Conservation (phyloP, 2,329 filamentous ascomycete species). For the Aureobasidium sp. region DNA sequence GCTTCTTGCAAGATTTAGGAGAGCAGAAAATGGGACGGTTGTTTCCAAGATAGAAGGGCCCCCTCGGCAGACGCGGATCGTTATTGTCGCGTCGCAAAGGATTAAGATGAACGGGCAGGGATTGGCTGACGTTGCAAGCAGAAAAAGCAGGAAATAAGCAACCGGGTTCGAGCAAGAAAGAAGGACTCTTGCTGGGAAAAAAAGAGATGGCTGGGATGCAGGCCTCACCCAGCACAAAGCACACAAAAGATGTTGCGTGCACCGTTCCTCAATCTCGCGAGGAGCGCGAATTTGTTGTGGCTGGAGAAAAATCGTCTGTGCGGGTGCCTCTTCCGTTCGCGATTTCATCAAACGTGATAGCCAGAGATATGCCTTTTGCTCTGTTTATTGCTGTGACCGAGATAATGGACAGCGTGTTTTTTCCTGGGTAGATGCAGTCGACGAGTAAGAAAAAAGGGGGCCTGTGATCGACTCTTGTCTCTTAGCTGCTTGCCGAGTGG, state of each 20-base stretch:
- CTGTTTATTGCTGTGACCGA: neutral
- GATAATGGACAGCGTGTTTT: conserved; percentile 4
- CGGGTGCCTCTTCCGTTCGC: neutral
- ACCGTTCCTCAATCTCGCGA: conserved; percentile 12
- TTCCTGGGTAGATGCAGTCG: neutral
- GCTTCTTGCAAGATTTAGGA: conserved; percentile 10
- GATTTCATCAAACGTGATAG: conserved; percentile 8
- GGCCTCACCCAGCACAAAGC: neutral
- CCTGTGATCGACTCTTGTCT: neutral
- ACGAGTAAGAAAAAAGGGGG: conserved; percentile 2
- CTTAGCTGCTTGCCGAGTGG: neutral
- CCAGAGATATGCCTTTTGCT: neutral
- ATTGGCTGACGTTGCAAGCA: conserved; percentile 1
- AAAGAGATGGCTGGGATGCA: conserved; percentile 3
- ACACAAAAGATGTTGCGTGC: neutral
- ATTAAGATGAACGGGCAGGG: neutral
- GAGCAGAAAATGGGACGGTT: neutral
- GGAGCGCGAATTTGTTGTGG: conserved; percentile 13
- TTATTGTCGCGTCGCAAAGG: conserved; percentile 1
- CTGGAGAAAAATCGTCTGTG: neutral
- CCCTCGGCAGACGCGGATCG: neutral
- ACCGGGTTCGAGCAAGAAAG: neutral
- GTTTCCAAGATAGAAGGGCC: neutral
- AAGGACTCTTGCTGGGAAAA: neutral
- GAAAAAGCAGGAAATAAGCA: conserved; percentile 6